Percentiles rank a stretch among this genome's conserved stretches.
phyloP scores from a whole-genome alignment of 2,329 filamentous ascomycete genomes.

The Curvularia eragrostidis region DNA sequence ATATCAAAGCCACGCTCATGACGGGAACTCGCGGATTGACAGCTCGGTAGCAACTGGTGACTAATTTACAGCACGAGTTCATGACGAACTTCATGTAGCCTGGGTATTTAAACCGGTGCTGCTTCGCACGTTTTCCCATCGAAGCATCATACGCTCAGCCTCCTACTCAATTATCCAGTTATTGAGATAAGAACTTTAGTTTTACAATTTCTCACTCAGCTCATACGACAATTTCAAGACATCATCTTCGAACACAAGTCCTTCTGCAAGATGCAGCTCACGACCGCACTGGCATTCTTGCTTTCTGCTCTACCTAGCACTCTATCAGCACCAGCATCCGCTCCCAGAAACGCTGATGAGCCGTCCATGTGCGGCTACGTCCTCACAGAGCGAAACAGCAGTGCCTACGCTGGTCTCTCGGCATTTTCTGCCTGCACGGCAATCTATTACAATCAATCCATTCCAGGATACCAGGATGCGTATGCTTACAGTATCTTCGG shows the following conservation, averaged over 20 bases:
- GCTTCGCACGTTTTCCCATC: slow-evolving; percentile 1
- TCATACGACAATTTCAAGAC: neutral
- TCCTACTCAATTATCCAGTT: neutral
- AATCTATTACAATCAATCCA: slow-evolving; percentile 19
- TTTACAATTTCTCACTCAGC: neutral
- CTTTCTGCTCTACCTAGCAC: neutral
- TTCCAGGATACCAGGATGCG: slow-evolving; percentile 14
- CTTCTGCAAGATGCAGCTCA: neutral
- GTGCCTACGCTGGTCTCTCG: slow-evolving; percentile 15
- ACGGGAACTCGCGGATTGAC: slow-evolving; percentile 27
- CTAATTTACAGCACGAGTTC: slow-evolving; percentile 1
- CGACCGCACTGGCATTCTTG: neutral
- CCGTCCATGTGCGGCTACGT: slow-evolving; percentile 23
- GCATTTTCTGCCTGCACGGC: slow-evolving; percentile 11
- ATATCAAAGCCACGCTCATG: slow-evolving; percentile 25
- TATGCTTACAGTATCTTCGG: slow-evolving; percentile 18
- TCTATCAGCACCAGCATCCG: slow-evolving; percentile 4
- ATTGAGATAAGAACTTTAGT: too few species aligned
- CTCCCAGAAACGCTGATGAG: neutral
- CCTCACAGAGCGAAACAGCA: slow-evolving; percentile 20
- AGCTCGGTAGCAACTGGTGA: slow-evolving; percentile 18
- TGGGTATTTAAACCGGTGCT: slow-evolving; percentile 8
- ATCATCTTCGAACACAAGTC: neutral
- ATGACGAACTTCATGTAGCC: slow-evolving; percentile 3
- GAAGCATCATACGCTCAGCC: neutral